phyloP scores from a whole-genome alignment of 345 rosid species.

The Bruguiera gymnorhiza region DNA sequence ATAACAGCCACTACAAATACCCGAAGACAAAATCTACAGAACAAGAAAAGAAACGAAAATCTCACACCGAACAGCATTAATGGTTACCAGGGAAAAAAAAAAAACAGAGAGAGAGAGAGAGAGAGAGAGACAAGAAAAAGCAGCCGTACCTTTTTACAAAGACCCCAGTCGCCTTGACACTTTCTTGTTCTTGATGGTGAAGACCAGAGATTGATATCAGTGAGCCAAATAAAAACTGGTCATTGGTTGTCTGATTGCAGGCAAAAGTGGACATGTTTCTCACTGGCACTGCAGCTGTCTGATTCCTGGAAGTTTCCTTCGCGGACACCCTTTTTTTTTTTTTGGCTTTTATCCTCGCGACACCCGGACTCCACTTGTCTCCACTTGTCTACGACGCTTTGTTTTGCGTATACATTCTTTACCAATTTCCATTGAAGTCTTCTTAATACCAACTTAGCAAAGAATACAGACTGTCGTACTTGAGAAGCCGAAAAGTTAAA shows the following conservation, averaged over 20 bases:
- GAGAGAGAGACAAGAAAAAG: neutral
- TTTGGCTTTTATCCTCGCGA: too few relatives aligned
- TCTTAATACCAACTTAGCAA: too few relatives aligned
- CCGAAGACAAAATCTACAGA: neutral
- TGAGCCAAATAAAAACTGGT: neutral
- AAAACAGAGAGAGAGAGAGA: neutral
- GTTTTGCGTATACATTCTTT: too few relatives aligned
- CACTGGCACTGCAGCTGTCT: neutral
- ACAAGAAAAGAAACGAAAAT: neutral
- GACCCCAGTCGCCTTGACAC: neutral
- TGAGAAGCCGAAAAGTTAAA: too few relatives aligned
- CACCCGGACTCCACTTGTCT: too few relatives aligned
- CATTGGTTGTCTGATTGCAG: neutral
- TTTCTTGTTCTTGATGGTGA: neutral
- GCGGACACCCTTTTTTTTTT: too few relatives aligned
- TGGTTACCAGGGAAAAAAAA: neutral
- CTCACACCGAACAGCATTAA: neutral
- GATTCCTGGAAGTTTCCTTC: constrained; percentile 32
- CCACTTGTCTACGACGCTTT: too few relatives aligned
- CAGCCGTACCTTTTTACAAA: neutral
- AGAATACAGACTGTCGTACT: too few relatives aligned
- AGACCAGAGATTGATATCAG: neutral
- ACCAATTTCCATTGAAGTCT: too few relatives aligned
- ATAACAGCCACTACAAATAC: neutral
- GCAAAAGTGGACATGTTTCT: neutral